phyloP scores from a whole-genome alignment of 2,329 filamentous ascomycete species.

The Diaporthe vexans region DNA sequence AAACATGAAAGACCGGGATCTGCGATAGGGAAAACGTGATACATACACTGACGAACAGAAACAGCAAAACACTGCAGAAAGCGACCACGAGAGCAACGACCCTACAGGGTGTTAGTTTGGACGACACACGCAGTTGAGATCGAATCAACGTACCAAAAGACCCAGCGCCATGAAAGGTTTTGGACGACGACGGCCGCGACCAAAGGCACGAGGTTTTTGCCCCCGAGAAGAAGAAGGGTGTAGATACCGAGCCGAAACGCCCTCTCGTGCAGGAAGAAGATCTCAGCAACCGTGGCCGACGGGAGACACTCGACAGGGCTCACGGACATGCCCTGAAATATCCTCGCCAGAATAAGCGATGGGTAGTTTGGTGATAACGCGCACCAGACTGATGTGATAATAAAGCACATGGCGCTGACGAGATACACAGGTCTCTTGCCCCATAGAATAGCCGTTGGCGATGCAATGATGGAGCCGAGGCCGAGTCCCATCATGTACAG shows the following conservation, averaged over 20 bases:
- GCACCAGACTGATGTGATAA: slow-evolving; percentile 85
- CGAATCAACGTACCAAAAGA: slow-evolving; percentile 76
- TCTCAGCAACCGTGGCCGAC: slow-evolving; percentile 94
- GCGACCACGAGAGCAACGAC: slow-evolving; percentile 86
- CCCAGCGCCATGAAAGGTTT: slow-evolving; percentile 86
- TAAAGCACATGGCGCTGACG: slow-evolving; percentile 77
- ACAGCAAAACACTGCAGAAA: slow-evolving; percentile 78
- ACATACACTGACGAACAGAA: slow-evolving; percentile 81
- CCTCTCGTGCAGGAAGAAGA: slow-evolving; percentile 91
- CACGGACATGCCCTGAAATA: slow-evolving; percentile 90
- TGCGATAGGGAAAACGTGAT: too few relatives aligned
- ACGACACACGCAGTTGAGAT: too few relatives aligned
- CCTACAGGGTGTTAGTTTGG: slow-evolving; percentile 59
- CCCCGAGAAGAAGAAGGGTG: slow-evolving; percentile 87
- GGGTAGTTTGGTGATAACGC: slow-evolving; percentile 84
- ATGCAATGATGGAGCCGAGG: slow-evolving; percentile 85
- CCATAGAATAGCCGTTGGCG: slow-evolving; percentile 90
- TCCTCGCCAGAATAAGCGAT: slow-evolving; percentile 83
- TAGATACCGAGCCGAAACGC: slow-evolving; percentile 96
- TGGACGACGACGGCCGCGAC: slow-evolving; percentile 89
- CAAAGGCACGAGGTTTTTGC: slow-evolving; percentile 91
- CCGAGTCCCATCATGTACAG: slow-evolving; percentile 96
- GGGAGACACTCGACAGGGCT: slow-evolving; percentile 94
- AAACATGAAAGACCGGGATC: too few relatives aligned
- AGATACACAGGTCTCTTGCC: slow-evolving; percentile 95